Percentiles rank a stretch among this genome's conserved stretches.
phyloP scores from a whole-genome alignment of 495 filamentous ascomycete genomes.

The Jackrogersella multiformis region DNA sequence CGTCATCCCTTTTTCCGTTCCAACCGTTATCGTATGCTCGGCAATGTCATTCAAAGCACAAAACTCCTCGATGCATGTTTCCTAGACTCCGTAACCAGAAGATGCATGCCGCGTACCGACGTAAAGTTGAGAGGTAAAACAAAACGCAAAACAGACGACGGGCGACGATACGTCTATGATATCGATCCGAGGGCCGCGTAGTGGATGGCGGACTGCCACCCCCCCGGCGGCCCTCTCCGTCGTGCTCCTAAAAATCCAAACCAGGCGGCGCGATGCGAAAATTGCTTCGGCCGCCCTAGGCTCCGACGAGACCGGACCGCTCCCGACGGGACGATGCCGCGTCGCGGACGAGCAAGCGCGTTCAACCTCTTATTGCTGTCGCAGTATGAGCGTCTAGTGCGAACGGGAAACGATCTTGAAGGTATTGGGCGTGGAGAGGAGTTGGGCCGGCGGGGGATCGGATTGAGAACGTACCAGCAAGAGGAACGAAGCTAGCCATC shows the following conservation, averaged over 20 bases:
- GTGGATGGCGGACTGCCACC: neutral
- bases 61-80: slow-evolving; percentile 43
- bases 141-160: slow-evolving; percentile 4
- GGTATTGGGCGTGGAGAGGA: slow-evolving; percentile 47
- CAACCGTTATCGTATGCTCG: slow-evolving; percentile 40
- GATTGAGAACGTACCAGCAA: slow-evolving; percentile 54
- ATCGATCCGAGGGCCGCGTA: slow-evolving; percentile 1
- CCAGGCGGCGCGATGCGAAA: neutral
- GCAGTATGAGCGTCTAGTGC: slow-evolving; percentile 51
- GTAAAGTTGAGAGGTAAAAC: slow-evolving; percentile 13
- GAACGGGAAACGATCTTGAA: slow-evolving; percentile 54
- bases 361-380: slow-evolving; percentile 50
- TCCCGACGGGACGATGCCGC: neutral
- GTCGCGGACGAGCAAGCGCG: neutral
- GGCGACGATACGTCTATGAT: neutral
- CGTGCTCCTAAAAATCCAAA: neutral
- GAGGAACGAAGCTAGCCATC: slow-evolving; percentile 39
- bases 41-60: slow-evolving; percentile 38
- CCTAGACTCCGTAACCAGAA: slow-evolving; percentile 30
- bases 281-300: neutral
- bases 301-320: neutral
- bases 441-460: slow-evolving; percentile 39
- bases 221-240: neutral
- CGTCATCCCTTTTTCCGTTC: slow-evolving; percentile 18
- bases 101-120: slow-evolving; percentile 30